Evolutionary conservation across 495 filamentous ascomycete species (phyloP), one percentile per base, ranked within the genome.

Genomic region (Parathielavia appendiculata): DNA sequence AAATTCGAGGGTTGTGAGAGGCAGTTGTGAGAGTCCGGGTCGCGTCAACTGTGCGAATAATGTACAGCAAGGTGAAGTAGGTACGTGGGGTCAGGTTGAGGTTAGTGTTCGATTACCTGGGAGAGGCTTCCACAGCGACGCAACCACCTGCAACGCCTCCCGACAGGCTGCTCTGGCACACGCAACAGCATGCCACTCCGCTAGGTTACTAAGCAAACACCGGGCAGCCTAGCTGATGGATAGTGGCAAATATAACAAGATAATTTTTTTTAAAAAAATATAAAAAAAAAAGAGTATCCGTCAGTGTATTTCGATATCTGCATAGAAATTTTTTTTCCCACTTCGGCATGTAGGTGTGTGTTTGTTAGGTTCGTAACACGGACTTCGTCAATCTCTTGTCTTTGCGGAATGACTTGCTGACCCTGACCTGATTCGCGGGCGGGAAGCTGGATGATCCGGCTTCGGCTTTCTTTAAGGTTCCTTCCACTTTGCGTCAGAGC

Each of bases 401-500:
- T n/a, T n/a, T n/a, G n/a, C n/a, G n/a, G 6, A 30, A 6, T 30
- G 6, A 6, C 26, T 9, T 43, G 4, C 41, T 44, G 32, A 38
- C 53, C 53, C 53, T 48, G 39, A 56, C 53, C 53, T 49, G 19
- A 44, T n/a, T n/a, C n/a, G n/a, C n/a, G n/a, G 35, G 26, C 26
- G 35, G 54, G 53, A 46, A 16, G 22, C 34, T 7, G 45, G 22
- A 57, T 50, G 54, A 57, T 57, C 54, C 54, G 54, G n/a, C 35
- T 19, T 40, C 36, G 54, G 54, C 34, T n/a, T n/a, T n/a, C n/a
- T n/a, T n/a, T n/a, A n/a, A n/a, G n/a, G n/a, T n/a, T n/a, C n/a
- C n/a, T n/a, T 35, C 12, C 17, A 40, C 22, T 57, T n/a, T 57
- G 54, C 54, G 54, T 57, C 54, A 57, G 45, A 34, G 44, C 17